phyloP scores from a whole-genome alignment of 768 basidiomycete species.

The Galerina sulciceps region DNA sequence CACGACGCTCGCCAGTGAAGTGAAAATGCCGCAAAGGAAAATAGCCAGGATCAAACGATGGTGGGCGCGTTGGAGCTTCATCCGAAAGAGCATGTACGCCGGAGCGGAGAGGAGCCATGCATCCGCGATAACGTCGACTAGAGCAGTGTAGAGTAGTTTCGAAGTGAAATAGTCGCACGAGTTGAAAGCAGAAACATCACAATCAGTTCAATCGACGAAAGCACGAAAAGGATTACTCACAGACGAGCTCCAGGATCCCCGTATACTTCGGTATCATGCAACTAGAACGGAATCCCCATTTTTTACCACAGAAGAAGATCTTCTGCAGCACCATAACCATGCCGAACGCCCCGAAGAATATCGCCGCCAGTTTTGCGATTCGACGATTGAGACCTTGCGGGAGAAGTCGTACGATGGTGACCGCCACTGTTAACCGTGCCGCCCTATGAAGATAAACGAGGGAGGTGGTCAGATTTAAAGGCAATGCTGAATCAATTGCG shows the following conservation, averaged over 20 bases:
- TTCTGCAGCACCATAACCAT: slow-evolving; percentile 1
- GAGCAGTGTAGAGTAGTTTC: neutral
- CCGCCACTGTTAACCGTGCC: neutral
- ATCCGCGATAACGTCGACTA: neutral
- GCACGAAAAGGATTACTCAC: too few species aligned
- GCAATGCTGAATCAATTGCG: too few species aligned
- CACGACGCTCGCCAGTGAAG: neutral
- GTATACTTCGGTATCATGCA: neutral
- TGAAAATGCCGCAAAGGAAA: neutral
- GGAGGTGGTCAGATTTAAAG: too few species aligned
- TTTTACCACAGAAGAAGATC: neutral
- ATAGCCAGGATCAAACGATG: neutral
- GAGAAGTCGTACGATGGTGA: neutral
- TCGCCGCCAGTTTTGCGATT: neutral
- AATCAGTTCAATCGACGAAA: too few species aligned
- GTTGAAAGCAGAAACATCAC: too few species aligned
- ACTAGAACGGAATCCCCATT: neutral
- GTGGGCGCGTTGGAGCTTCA: neutral
- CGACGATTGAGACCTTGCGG: neutral
- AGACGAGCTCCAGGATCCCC: slow-evolving; percentile 1
- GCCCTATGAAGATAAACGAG: neutral
- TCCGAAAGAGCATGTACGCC: neutral
- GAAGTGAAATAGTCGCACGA: too few species aligned
- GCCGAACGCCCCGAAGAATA: neutral
- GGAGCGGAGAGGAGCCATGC: neutral